A percentile compares a stretch with the other conserved stretches of the same genome.
These are phyloP conservation scores for Prinsepia uniflora DNA, from an alignment of 306 rosid species.

Conservation along the genomic window DNA sequence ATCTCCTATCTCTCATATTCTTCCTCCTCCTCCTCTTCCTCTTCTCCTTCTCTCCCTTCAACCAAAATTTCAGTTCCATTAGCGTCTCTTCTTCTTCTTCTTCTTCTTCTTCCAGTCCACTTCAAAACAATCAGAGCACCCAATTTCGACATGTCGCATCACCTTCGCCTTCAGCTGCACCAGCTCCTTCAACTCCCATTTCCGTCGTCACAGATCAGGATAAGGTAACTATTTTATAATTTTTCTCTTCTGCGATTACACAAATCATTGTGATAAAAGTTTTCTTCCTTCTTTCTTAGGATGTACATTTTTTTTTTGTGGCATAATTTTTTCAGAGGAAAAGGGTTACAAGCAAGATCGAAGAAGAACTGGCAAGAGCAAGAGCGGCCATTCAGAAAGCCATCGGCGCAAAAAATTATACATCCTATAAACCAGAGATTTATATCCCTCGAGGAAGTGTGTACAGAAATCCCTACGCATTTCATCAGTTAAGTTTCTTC, in stretches of 20 bases:
- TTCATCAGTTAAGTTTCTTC: constrained; percentile 28
- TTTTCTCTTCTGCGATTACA: not conserved
- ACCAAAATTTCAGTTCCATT: constrained; percentile 5
- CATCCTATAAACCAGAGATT: constrained; percentile 22
- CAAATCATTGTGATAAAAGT: not conserved
- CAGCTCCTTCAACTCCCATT: constrained; percentile 6
- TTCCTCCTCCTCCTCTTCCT: constrained; percentile 14
- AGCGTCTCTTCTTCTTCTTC: not conserved
- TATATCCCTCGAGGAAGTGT: constrained; percentile 28
- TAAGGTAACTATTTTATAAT: constrained; percentile 6
- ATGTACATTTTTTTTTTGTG: not conserved
- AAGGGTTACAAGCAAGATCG: constrained; percentile 12
- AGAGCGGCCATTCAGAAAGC: constrained; percentile 25
- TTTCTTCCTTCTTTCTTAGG: not conserved
- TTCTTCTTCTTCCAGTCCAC: not conserved
- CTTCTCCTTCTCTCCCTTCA: constrained; percentile 14
- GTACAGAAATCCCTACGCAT: constrained; percentile 26
- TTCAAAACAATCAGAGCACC: not conserved
- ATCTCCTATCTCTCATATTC: constrained; percentile 11
- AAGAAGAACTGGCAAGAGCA: constrained; percentile 28
- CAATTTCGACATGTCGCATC: not conserved
- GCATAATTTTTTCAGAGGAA: not conserved
- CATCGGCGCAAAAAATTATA: constrained; percentile 7
- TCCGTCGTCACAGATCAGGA: constrained; percentile 6
- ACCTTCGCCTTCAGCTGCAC: constrained; percentile 6